These are phyloP conservation scores for Clitoria ternatea DNA, from an alignment of 306 rosid genomes.

Conservation along the genomic window DNA sequence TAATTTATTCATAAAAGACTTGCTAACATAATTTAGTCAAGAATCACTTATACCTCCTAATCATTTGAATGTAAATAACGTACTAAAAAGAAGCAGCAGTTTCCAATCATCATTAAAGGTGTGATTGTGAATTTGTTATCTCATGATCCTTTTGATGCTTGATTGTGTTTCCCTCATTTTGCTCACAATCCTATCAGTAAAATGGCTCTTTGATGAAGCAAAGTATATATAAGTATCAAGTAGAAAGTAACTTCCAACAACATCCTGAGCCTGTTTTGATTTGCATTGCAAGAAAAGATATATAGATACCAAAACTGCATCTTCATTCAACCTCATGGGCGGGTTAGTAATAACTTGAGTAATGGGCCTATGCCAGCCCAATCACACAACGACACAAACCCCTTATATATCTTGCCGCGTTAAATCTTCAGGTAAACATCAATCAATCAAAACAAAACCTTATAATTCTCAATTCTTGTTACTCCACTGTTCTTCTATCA, in stretches of 20 bases:
- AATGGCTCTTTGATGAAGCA: neutral
- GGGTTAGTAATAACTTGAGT: slow-evolving; percentile 22
- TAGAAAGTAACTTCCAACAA: neutral
- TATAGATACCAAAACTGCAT: slow-evolving; percentile 26
- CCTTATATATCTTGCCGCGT: neutral
- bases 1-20: no score
- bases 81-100: no score
- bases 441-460: neutral
- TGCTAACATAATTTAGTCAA: no score
- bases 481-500: no score
- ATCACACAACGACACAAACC: no score
- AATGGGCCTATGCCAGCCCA: slow-evolving; percentile 19
- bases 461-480: neutral
- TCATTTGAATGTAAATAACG: no score
- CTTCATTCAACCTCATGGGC: neutral
- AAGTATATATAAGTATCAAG: no score
- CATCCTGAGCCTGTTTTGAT: neutral
- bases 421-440: neutral
- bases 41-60: no score
- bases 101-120: no score
- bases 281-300: neutral
- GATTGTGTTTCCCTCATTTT: neutral
- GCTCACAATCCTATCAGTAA: neutral
- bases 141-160: neutral
- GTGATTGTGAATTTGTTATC: no score